Conservation (phyloP, 306 rosid genomes). For the Rosa multiflora region DNA sequence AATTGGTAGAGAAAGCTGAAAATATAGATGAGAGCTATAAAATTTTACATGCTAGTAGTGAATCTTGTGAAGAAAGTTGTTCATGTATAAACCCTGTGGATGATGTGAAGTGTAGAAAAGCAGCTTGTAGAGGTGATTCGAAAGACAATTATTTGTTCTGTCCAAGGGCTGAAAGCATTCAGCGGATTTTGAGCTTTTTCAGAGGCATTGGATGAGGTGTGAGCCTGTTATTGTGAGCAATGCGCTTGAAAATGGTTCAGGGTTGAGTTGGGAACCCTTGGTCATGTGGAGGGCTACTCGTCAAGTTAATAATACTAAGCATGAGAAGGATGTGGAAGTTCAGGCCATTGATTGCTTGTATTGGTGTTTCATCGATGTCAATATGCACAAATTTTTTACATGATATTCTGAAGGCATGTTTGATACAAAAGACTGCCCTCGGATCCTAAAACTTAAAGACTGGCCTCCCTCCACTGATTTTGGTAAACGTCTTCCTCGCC, state of each 20-base stretch:
- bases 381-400: constrained; percentile 78
- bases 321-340: constrained; percentile 45
- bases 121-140: constrained; percentile 63
- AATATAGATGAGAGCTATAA: constrained; percentile 34
- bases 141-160: not conserved
- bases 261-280: constrained; percentile 54
- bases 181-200: constrained; percentile 63
- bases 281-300: constrained; percentile 93
- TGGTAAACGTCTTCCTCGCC: no score
- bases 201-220: constrained; percentile 75
- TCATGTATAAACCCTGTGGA: constrained; percentile 37
- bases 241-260: constrained; percentile 67
- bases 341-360: constrained; percentile 69
- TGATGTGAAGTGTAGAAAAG: constrained; percentile 41
- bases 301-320: constrained; percentile 39
- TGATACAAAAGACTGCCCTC: constrained; percentile 50
- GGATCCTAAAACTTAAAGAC: constrained; percentile 74
- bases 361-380: constrained; percentile 54
- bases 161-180: constrained; percentile 52
- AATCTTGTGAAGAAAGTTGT: constrained; percentile 33
- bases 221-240: constrained; percentile 83
- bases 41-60: constrained; percentile 23
- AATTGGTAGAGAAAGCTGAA: constrained; percentile 56
- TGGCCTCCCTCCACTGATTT: constrained; percentile 18
- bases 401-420: constrained; percentile 53